Evolutionary conservation across 768 basidiomycete genomes (phyloP).

Genomic region (Lactifluus hygrophoroides): DNA sequence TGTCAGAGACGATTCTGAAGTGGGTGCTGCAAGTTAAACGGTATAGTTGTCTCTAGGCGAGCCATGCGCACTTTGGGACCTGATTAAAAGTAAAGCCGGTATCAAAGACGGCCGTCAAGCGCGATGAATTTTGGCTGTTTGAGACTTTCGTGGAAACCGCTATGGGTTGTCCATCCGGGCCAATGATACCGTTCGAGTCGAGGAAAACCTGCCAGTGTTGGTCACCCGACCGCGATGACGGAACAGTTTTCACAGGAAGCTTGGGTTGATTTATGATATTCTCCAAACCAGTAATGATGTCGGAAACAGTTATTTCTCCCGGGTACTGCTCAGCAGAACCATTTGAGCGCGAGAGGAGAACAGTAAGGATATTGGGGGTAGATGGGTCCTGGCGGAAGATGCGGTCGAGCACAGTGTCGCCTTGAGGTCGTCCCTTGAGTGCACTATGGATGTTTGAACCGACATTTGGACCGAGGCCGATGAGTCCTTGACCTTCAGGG

Average conservation of each 20-base stretch:
- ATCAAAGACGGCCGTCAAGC: conserved; percentile 56
- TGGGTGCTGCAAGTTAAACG: conserved; percentile 7
- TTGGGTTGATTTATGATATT: conserved; percentile 43
- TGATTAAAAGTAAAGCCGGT: conserved; percentile 64
- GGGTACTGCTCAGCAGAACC: conserved; percentile 44
- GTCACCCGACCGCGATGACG: conserved; percentile 28
- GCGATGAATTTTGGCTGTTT: conserved; percentile 33
- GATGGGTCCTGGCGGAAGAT: conserved; percentile 53
- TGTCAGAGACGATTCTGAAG: conserved; percentile 42
- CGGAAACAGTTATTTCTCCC: conserved; percentile 58
- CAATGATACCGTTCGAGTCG: conserved; percentile 53
- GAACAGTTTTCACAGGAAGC: conserved; percentile 38
- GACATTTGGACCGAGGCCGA: conserved; percentile 57
- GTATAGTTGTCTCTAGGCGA: conserved; percentile 6
- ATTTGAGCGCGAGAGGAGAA: conserved; percentile 53
- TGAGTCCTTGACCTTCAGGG: conserved; percentile 31
- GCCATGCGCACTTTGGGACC: conserved; percentile 37
- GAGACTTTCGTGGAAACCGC: conserved; percentile 37
- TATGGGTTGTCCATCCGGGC: conserved; percentile 48
- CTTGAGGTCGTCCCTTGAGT: conserved; percentile 30
- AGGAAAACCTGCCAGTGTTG: conserved; percentile 63
- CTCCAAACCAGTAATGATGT: conserved; percentile 42
- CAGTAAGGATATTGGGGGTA: conserved; percentile 52
- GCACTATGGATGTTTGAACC: conserved; percentile 39
- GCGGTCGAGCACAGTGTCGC: conserved; percentile 51